Conservation (phyloP, 2,329 filamentous ascomycete genomes). For the Cordyceps pruinosa region DNA sequence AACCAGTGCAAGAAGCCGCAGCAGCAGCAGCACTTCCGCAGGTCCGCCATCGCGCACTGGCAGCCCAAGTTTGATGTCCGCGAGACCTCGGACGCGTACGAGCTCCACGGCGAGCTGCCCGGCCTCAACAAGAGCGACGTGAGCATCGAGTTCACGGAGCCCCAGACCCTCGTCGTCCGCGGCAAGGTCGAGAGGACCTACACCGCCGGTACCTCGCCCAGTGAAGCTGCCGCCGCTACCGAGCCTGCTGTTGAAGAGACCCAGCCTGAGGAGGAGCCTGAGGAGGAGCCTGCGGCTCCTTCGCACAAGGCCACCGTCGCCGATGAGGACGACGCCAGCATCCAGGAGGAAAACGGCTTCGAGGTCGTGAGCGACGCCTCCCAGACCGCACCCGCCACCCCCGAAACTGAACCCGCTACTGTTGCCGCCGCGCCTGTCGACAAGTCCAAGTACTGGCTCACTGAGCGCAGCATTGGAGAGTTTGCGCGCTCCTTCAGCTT, state of each 20-base stretch:
- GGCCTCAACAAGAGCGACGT: conserved; percentile 69
- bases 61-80: conserved; percentile 72
- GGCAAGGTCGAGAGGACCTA: conserved; percentile 61
- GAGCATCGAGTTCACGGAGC: conserved; percentile 71
- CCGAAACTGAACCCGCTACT: conserved; percentile 22
- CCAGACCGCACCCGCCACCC: conserved; percentile 17
- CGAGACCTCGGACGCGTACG: conserved; percentile 61
- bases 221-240: conserved; percentile 36
- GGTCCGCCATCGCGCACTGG: conserved; percentile 46
- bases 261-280: conserved; percentile 29
- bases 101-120: conserved; percentile 74
- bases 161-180: conserved; percentile 63
- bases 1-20: conserved; percentile 13
- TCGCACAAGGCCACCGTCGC: conserved; percentile 58
- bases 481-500: conserved; percentile 65
- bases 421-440: conserved; percentile 26
- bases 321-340: conserved; percentile 42
- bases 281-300: conserved; percentile 29
- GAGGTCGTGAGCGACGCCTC: conserved; percentile 25
- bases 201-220: conserved; percentile 45
- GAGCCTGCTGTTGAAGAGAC: conserved; percentile 23
- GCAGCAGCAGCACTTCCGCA: conserved; percentile 22
- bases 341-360: conserved; percentile 23
- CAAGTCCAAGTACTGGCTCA: conserved; percentile 61
- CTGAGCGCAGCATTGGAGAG: conserved; percentile 58